Conservation (phyloP, 2,329 filamentous ascomycete species). For the Gliomastix tumulicola region DNA sequence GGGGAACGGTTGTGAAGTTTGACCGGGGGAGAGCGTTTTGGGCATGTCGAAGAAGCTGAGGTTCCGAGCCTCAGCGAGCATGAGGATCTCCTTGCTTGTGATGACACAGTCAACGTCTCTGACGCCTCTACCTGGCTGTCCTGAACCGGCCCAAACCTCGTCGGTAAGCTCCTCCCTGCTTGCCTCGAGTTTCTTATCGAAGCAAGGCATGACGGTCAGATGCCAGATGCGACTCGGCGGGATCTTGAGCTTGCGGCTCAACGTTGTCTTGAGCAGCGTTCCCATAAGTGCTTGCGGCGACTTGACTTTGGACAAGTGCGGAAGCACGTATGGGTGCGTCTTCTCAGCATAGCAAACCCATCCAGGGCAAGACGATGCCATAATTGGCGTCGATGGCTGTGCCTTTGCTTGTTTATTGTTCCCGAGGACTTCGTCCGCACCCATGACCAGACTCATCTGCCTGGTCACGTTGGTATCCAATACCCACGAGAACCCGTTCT, state of each 20-base stretch:
- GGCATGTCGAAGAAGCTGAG: constrained; percentile 71
- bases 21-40: constrained; percentile 32
- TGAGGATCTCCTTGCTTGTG: constrained; percentile 88
- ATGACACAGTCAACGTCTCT: constrained; percentile 97
- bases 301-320: constrained; percentile 85
- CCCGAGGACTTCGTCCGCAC: constrained; percentile 61
- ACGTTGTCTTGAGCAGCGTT: constrained; percentile 79
- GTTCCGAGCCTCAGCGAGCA: constrained; percentile 74
- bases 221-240: constrained; percentile 84
- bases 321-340: constrained; percentile 88
- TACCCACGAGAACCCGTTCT: constrained; percentile 80
- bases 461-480: constrained; percentile 82
- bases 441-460: constrained; percentile 75
- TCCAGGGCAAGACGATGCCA: constrained; percentile 88
- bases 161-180: constrained; percentile 89
- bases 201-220: constrained; percentile 94
- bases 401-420: constrained; percentile 5
- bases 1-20: constrained; percentile 56
- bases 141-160: constrained; percentile 57
- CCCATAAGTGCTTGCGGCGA: constrained; percentile 90
- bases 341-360: constrained; percentile 99
- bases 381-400: constrained; percentile 46
- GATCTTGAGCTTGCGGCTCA: constrained; percentile 67
- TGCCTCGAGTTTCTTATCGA: constrained; percentile 97
- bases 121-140: constrained; percentile 46